Percentiles rank a stretch among this genome's conserved stretches.
phyloP scores from a whole-genome alignment of 179 eudicot species.

The Drosera spatulata region DNA sequence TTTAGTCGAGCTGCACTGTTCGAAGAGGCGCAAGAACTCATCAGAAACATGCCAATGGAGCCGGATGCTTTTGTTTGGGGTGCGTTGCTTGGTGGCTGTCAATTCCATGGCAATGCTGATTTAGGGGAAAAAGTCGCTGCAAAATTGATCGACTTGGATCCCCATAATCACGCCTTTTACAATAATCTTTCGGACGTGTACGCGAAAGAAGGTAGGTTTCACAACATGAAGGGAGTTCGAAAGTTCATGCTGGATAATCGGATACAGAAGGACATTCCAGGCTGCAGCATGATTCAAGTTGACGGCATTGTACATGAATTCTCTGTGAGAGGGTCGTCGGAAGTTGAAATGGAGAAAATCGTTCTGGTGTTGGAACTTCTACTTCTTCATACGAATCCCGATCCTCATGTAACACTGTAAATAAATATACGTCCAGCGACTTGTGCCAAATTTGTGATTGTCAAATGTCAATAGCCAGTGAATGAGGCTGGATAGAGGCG shows the following conservation, averaged over 20 bases:
- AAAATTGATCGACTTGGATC: conserved; percentile 31
- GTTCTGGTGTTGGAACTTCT: conserved; percentile 17
- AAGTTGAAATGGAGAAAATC: conserved; percentile 17
- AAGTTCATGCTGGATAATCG: conserved; percentile 32
- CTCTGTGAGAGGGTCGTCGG: conserved; percentile 36
- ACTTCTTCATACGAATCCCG: conserved; percentile 17
- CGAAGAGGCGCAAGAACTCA: conserved; percentile 42
- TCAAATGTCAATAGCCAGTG: too few species aligned
- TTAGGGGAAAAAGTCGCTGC: conserved; percentile 46
- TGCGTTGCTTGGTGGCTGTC: conserved; percentile 28
- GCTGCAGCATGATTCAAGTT: conserved; percentile 41
- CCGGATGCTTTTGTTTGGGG: conserved; percentile 39
- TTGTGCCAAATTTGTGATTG: too few species aligned
- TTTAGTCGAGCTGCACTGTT: conserved; percentile 46
- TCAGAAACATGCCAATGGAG: conserved; percentile 35
- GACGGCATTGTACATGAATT: conserved; percentile 38
- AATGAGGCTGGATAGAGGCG: too few species aligned
- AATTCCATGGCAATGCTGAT: conserved; percentile 31
- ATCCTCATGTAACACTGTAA: neutral
- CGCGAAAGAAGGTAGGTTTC: conserved; percentile 41
- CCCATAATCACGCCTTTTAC: conserved; percentile 43
- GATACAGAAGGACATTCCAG: conserved; percentile 34
- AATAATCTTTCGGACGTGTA: conserved; percentile 41
- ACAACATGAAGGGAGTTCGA: conserved; percentile 30
- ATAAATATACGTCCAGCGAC: too few species aligned